Evolutionary conservation across 768 basidiomycete species (phyloP).

Genomic region (Pulveroboletus sp.): DNA sequence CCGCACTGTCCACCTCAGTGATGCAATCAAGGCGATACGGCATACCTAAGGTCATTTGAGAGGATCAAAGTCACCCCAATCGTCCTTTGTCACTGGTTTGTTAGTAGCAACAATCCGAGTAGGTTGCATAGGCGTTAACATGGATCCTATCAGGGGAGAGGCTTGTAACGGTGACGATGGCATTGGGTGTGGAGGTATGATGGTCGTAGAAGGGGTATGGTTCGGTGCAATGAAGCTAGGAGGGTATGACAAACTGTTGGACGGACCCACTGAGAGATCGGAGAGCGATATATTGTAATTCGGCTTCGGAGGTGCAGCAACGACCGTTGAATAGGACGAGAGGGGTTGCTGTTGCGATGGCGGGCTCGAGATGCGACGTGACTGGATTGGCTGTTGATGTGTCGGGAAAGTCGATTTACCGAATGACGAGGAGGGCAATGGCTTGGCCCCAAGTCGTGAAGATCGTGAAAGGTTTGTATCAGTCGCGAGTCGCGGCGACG

Average conservation of each 20-base stretch:
- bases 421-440: constrained; percentile 34
- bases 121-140: constrained; percentile 58
- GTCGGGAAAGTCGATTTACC: constrained; percentile 27
- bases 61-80: constrained; percentile 84
- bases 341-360: constrained; percentile 18
- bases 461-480: constrained; percentile 32
- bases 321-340: constrained; percentile 8
- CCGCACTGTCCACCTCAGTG: no score
- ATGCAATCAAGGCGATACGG: not conserved
- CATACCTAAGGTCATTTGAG: constrained; percentile 22
- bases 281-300: constrained; percentile 55
- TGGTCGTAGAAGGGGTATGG: constrained; percentile 14
- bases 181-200: constrained; percentile 21
- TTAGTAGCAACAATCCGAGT: constrained; percentile 36
- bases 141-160: constrained; percentile 39
- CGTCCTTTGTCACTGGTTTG: constrained; percentile 55
- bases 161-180: constrained; percentile 30
- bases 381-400: constrained; percentile 20
- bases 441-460: constrained; percentile 38
- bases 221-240: constrained; percentile 13
- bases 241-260: constrained; percentile 9
- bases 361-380: constrained; percentile 17
- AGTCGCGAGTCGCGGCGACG: constrained; percentile 33
- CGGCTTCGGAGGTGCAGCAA: constrained; percentile 35
- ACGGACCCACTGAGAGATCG: constrained; percentile 20